These are phyloP conservation scores for Coniochaeta sp. DNA, from an alignment of 2,329 filamentous ascomycete genomes.

Conservation along the genomic window DNA sequence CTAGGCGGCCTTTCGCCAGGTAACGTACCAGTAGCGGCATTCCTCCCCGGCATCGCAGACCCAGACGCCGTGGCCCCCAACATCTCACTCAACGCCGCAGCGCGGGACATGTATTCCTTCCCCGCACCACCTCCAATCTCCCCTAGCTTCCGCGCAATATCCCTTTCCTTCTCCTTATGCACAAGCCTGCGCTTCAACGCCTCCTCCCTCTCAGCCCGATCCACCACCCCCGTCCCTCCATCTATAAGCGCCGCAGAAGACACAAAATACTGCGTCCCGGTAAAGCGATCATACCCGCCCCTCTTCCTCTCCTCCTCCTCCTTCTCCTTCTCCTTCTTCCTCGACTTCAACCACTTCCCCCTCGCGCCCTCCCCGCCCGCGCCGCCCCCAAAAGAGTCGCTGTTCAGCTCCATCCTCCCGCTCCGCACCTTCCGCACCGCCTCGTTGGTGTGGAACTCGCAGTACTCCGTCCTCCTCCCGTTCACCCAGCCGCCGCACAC, in stretches of 20 bases:
- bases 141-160: conserved; percentile 62
- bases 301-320: conserved; percentile 24
- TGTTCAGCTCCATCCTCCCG: conserved; percentile 72
- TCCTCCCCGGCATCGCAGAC: background rate
- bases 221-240: conserved; percentile 44
- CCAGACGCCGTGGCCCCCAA: background rate
- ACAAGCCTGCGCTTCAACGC: conserved; percentile 56
- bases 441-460: conserved; percentile 85
- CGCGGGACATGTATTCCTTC: conserved; percentile 58
- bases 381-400: conserved; percentile 46
- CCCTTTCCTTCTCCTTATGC: conserved; percentile 62
- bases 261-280: conserved; percentile 50
- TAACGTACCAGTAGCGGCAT: conserved; percentile 3
- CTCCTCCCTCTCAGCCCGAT: conserved; percentile 57
- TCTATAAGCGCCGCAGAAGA: conserved; percentile 21
- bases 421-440: conserved; percentile 62
- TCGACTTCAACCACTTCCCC: conserved; percentile 3
- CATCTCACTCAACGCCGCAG: background rate
- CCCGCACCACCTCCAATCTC: conserved; percentile 58
- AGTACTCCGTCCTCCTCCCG: conserved; percentile 77
- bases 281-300: conserved; percentile 48
- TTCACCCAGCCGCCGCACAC: conserved; percentile 82
- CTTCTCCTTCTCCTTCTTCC: conserved; percentile 14
- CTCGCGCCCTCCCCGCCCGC: background rate
- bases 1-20: conserved; percentile 6